Base-by-base conservation (phyloP, 129 eudicot genomes). In the Scalesia atractyloides region DNA sequence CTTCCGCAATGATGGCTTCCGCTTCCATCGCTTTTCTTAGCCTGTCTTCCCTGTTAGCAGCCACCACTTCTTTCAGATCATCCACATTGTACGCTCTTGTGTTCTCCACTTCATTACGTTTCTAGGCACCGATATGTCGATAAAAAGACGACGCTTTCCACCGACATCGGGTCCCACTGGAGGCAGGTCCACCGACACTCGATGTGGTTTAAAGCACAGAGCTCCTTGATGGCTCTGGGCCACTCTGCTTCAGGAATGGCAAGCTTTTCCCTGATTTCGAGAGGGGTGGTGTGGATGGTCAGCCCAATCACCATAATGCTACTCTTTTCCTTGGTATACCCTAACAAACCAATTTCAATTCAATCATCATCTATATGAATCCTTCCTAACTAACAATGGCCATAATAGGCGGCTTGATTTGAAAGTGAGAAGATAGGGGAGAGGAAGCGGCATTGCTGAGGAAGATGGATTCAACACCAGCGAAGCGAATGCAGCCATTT, bases 311-410 rank as follows among this genome's bases (percentile, higher is more conserved):
- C 98, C 11, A 86, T 86, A n/a, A 93, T 90, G 84, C 98, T 90
- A 89, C 98, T 93, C 81, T 87, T 89, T 80, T 93, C 96, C 79
- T 93, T 93, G 37, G 98, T 87, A 71, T 93, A 93, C 76, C 98
- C 97, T 93, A 86, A 77, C 10, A 5, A 12, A 30, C 30, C 30
- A 24, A n/a, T n/a, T n/a, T n/a, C n/a, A n/a, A n/a, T n/a, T n/a
- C n/a, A n/a, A n/a, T n/a, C n/a, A n/a, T n/a, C n/a, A n/a, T n/a
- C n/a, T n/a, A n/a, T n/a, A n/a, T n/a, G n/a, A n/a, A n/a, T n/a
- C n/a, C n/a, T n/a, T n/a, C n/a, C n/a, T n/a, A n/a, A n/a, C n/a
- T n/a, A n/a, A n/a, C n/a, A n/a, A n/a, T n/a, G n/a, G n/a, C n/a
- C n/a, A n/a, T n/a, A n/a, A n/a, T n/a, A n/a, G n/a, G n/a, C n/a